Conservation (phyloP, 2,329 filamentous ascomycete genomes). For the Apiospora sp. region DNA sequence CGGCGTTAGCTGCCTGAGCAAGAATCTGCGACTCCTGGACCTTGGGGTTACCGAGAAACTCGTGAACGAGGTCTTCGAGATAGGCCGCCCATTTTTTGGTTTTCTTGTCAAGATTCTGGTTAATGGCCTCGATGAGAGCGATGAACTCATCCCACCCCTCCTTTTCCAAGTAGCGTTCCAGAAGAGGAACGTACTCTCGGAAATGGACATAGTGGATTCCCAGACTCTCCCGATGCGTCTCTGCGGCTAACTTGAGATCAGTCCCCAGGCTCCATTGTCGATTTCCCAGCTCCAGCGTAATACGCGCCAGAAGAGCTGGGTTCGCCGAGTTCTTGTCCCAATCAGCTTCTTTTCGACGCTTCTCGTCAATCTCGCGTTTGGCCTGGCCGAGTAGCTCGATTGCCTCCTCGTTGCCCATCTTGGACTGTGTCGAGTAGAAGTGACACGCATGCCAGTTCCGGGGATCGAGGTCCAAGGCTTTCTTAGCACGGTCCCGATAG, state of each 20-base stretch:
- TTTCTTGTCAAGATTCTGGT: constrained; percentile 27
- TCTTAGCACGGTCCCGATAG: constrained; percentile 37
- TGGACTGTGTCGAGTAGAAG: constrained; percentile 38
- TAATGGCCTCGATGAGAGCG: constrained; percentile 38
- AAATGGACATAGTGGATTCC: constrained; percentile 40
- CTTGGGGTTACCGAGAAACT: constrained; percentile 36
- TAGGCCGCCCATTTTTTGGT: constrained; percentile 36
- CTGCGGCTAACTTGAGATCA: constrained; percentile 35
- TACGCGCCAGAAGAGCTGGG: constrained; percentile 40
- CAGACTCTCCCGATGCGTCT: constrained; percentile 40
- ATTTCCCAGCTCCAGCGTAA: constrained; percentile 40
- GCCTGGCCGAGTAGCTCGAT: constrained; percentile 37
- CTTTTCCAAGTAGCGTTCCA: constrained; percentile 35
- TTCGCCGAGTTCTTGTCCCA: constrained; percentile 37
- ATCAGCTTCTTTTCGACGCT: constrained; percentile 28
- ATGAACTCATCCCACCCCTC: constrained; percentile 37
- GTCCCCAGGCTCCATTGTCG: constrained; percentile 39
- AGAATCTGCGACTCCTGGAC: constrained; percentile 35
- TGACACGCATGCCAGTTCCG: constrained; percentile 43
- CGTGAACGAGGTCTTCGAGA: constrained; percentile 41
- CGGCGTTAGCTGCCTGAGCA: constrained; percentile 37
- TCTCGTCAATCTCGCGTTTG: constrained; percentile 37
- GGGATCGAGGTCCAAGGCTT: constrained; percentile 38
- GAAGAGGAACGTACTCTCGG: constrained; percentile 34
- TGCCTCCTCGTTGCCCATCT: constrained; percentile 36